These are phyloP conservation scores for Echites panduratus DNA, from an alignment of 257 asterid genomes.

Conservation along the genomic window DNA sequence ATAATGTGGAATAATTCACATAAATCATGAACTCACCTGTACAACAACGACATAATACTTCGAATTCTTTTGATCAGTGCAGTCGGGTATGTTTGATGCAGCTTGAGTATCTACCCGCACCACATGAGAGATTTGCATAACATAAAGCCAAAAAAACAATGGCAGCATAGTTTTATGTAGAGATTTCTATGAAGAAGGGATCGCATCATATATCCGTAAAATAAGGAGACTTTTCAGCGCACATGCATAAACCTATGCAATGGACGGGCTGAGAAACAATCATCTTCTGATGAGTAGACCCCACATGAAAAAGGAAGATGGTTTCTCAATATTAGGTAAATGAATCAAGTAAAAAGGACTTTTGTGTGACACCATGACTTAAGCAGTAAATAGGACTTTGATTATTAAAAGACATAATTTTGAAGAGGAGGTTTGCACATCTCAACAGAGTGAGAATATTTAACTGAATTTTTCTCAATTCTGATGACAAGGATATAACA, in stretches of 20 bases:
- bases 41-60: slow-evolving; percentile 82
- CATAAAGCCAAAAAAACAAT: background rate
- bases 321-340: background rate
- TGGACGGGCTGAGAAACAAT: background rate
- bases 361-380: background rate
- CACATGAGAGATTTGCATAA: slow-evolving; percentile 10
- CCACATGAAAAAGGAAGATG: background rate
- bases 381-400: background rate
- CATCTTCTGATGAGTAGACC: background rate
- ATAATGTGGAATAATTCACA: background rate
- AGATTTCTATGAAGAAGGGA: too few relatives aligned
- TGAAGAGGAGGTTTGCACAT: background rate
- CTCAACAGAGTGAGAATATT: background rate
- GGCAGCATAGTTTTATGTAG: background rate
- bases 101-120: slow-evolving; percentile 89
- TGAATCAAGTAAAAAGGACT: background rate
- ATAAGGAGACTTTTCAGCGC: background rate
- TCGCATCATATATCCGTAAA: background rate
- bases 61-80: slow-evolving; percentile 67
- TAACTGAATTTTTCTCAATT: background rate
- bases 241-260: background rate
- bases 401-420: background rate
- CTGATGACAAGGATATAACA: background rate
- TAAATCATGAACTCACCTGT: slow-evolving; percentile 47
- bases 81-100: slow-evolving; percentile 64